phyloP scores from a whole-genome alignment of 306 rosid genomes.

The Malus fusca region DNA sequence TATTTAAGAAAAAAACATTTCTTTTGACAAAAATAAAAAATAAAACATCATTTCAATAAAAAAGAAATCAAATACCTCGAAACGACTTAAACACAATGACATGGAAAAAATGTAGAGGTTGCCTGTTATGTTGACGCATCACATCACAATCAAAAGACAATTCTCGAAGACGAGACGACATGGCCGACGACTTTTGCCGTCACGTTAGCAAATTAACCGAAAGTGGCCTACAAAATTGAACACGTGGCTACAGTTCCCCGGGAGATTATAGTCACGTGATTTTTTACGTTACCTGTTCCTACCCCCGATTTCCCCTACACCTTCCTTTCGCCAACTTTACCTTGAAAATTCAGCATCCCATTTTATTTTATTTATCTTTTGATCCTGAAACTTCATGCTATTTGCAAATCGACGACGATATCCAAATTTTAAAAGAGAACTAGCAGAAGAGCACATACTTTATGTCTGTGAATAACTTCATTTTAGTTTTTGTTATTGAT shows the following conservation, averaged over 20 bases:
- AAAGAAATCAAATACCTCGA: no score
- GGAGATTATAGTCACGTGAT: neutral
- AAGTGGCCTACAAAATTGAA: neutral
- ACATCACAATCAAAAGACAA: neutral
- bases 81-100: neutral
- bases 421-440: no score
- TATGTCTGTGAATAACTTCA: no score
- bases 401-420: neutral
- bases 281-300: neutral
- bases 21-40: no score
- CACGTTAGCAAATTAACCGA: neutral
- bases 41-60: no score
- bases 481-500: no score
- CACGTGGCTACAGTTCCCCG: neutral
- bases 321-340: neutral
- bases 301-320: neutral
- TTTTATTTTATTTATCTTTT: neutral
- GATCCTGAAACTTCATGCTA: neutral
- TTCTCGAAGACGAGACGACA: neutral
- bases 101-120: no score
- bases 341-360: neutral
- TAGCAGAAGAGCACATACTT: no score
- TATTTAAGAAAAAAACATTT: no score
- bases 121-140: no score
- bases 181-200: neutral